Evolutionary conservation across 495 filamentous ascomycete genomes (phyloP), one percentile per base, ranked within the genome.

Genomic region (Astrothelium subdiscretum): DNA sequence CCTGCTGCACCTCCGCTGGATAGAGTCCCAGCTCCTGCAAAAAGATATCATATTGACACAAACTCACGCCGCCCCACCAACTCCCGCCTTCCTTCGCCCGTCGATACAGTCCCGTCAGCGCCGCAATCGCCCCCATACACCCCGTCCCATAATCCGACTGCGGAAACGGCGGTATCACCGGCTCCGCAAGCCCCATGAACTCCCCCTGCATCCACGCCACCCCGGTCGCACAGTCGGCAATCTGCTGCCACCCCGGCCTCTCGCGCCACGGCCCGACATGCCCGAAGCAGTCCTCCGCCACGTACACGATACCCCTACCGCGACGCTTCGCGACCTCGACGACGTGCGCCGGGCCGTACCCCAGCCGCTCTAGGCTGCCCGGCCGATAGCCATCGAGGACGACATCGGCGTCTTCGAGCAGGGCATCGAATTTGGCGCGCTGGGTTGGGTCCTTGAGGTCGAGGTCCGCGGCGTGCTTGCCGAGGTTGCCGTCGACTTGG

Each of bases 111-210:
- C 72, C 76, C 22, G 71, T 61, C 8, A 79, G 44, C 8, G 74
- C 66, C 10, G 68, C 75, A 32, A 67, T 70, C 0, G 63, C 60
- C 0, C 74, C 74, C 64, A 71, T 73, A 48, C 67, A 69, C 1
- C 73, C 88, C 1, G 88, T 89, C 31, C 87, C 85, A 71, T 92
- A 91, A 74, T 91, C 88, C 40, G 84, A 88, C 76, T 89, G 90
- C 26, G 88, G 89, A 72, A 90, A 91, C 0, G 87, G 87, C 57
- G 88, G 88, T 0, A 90, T 82, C n/a, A 90, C 81, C 2, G 88
- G 87, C 64, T 84, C 83, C 12, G 79, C 68, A 11, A 83, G 74
- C 12, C 86, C 85, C 86, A 91, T 90, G 72, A 85, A 86, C 51
- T 80, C 62, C 11, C 87, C 87, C 71, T 90, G 88, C 8, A 62